Percentiles rank a stretch among this genome's conserved stretches.
phyloP scores from a whole-genome alignment of 73 alveolate genomes.

The Tetrahymena borealis region DNA sequence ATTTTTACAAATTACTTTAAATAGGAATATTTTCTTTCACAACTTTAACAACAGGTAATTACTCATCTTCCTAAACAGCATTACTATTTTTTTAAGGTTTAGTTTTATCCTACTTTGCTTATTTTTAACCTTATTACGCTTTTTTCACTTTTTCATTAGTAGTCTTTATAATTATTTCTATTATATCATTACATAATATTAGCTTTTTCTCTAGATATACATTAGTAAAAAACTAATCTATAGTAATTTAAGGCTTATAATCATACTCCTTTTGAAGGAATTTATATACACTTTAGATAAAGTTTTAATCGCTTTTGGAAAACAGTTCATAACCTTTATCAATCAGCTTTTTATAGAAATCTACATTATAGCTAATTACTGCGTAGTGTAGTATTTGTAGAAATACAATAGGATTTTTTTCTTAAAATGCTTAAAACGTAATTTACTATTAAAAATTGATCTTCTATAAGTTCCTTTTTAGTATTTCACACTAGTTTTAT shows the following conservation, averaged over 20 bases:
- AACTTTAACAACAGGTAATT: background rate
- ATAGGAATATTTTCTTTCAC: background rate
- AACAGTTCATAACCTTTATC: conserved; percentile 61
- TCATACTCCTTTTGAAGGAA: conserved; percentile 50
- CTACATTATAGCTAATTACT: conserved; percentile 44
- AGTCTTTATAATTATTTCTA: conserved; percentile 49
- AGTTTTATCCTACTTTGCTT: background rate
- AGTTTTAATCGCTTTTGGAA: conserved; percentile 61
- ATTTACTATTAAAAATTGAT: conserved; percentile 42
- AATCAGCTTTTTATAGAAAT: conserved; percentile 48
- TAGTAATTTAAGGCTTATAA: conserved; percentile 50
- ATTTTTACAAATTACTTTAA: background rate
- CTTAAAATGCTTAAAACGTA: conserved; percentile 33
- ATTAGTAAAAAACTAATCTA: conserved; percentile 52
- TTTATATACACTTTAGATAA: conserved; percentile 51
- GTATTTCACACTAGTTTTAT: background rate
- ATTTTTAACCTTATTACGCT: background rate
- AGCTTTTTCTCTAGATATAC: conserved; percentile 55
- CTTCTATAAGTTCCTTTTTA: conserved; percentile 14
- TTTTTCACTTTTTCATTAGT: conserved; percentile 23
- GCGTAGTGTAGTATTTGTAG: conserved; percentile 54
- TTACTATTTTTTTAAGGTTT: background rate
- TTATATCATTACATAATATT: conserved; percentile 55
- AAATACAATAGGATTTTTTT: conserved; percentile 53
- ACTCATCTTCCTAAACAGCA: background rate